Base-by-base conservation (phyloP, 768 basidiomycete genomes). In the Suillus tomentosus region DNA sequence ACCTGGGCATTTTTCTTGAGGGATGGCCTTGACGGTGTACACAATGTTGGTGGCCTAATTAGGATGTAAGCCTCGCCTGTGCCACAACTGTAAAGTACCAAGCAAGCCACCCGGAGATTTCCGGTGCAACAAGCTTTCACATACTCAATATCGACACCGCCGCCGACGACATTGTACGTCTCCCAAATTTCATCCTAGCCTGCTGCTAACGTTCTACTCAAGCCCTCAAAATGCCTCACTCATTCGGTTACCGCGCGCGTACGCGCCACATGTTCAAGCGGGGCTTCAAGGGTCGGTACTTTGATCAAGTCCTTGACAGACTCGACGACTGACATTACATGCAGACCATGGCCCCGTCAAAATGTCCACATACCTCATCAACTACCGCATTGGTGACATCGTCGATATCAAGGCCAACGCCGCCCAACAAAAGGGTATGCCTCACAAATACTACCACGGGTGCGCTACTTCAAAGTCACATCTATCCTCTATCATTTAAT, bases 191-290 rank as follows among this genome's bases (percentile, higher is more conserved):
- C 65, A 68, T 39, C n/a, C 63, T 64, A 65, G 69, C 65, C 60
- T 65, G 61, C 24, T 27, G 14, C 61, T 68, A 48, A 65, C 60
- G 39, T 54, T 61, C 53, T 62, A 45, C 3, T 59, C 40, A 72
- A 89, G 84, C 69, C 82, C 77, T 85, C 87, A 88, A 89, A 79
- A 98, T 99, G 96, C 96, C 96, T 84, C 95, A 98, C 94, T 98
- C 96, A 64, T 99, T 90, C 87, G 96, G 96, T 94, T 94, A 96
- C 85, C 91, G 96, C 78, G 96, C 96, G 92, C 95, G 96, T 73
- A 99, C 96, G 90, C 95, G 96, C 89, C 84, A 96, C 84, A 97
- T 99, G 96, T 99, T 99, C 92, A 95, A 93, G 88, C 86, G 92
- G 84, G 91, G 89, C 75, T 98, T 99, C 91, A 96, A 96, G 87